Base-by-base conservation (phyloP, 176 grass and related monocot genomes). In the Poa annua region DNA sequence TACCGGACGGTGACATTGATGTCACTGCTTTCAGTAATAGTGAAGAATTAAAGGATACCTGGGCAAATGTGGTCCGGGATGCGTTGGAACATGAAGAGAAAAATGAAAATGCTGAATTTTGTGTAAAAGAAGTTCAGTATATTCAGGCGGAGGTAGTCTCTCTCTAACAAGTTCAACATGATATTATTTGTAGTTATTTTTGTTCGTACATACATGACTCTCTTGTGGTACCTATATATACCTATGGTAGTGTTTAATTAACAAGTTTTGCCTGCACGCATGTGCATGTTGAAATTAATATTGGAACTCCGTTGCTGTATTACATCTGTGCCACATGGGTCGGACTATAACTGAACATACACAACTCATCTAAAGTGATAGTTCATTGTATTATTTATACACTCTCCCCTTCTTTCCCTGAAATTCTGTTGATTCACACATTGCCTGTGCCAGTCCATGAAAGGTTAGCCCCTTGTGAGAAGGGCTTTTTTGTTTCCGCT, bases 1-100 rank as follows among this genome's bases (percentile, higher is more conserved):
- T 97, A 88, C 95, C 95, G 66, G 95, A 97, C 91, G 95, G 95
- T 89, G 95, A 97, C 70, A 97, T 97, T 80, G 95, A 97, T 88
- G 89, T 97, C 78, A 97, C 95, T 77, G 88, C 88, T 78, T 88
- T 94, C 83, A 91, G 88, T 81, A 57, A 89, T 80, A 89, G 89
- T 73, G 89, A 94, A 54, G 87, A 91, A 51, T 76, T 94, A 71
- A 97, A 97, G 81, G 90, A 91, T 78, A 83, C 78, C 66, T 97
- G 95, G 95, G 90, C 95, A 52, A 91, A 94, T 62, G 38, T 89
- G 45, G 90, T 97, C 49, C 84, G 90, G 34, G 63, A 90, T 88
- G 95, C 85, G 72, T 88, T 97, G 81, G 92, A 97, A 71, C 86
- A 76, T 79, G 95, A 97, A 89, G 92, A 94, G 79, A 94, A 92